Conservation (phyloP, 805 yeast species). For the Wickerhamomyces kurtzmanii region DNA sequence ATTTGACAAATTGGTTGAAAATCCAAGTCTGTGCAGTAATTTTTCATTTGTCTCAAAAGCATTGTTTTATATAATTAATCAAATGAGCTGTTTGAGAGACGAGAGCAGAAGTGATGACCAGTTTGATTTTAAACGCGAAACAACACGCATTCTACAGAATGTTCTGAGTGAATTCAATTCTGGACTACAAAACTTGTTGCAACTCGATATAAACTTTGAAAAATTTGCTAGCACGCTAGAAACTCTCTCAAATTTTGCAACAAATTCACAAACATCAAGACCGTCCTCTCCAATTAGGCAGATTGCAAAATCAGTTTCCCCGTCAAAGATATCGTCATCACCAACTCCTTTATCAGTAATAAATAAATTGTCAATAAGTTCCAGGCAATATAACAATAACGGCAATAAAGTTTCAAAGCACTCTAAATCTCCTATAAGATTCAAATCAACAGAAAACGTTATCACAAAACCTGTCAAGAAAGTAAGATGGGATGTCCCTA, state of each 20-base stretch:
- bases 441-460: slow-evolving; percentile 6
- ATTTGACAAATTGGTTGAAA: slow-evolving; percentile 35
- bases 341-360: slow-evolving; percentile 17
- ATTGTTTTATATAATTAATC: slow-evolving; percentile 7
- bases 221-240: slow-evolving; percentile 17
- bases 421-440: slow-evolving; percentile 8
- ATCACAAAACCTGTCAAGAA: slow-evolving; percentile 22
- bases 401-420: slow-evolving; percentile 4
- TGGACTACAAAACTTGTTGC: slow-evolving; percentile 19
- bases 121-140: not conserved
- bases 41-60: slow-evolving; percentile 9
- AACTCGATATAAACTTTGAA: slow-evolving; percentile 25
- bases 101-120: slow-evolving; percentile 2
- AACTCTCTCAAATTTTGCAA: slow-evolving; percentile 8
- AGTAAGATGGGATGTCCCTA: slow-evolving; percentile 37
- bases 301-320: slow-evolving; percentile 13
- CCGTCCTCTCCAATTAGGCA: slow-evolving; percentile 17
- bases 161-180: too few species aligned
- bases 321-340: slow-evolving; percentile 10
- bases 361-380: slow-evolving; percentile 9
- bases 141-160: not conserved
- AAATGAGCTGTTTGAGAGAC: slow-evolving; percentile 6
- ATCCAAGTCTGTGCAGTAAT: slow-evolving; percentile 15
- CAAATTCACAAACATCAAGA: slow-evolving; percentile 11
- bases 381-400: slow-evolving; percentile 8